These are phyloP conservation scores for Sporothrix variecibatus DNA, from an alignment of 2,329 filamentous ascomycete species.

Conservation along the genomic window DNA sequence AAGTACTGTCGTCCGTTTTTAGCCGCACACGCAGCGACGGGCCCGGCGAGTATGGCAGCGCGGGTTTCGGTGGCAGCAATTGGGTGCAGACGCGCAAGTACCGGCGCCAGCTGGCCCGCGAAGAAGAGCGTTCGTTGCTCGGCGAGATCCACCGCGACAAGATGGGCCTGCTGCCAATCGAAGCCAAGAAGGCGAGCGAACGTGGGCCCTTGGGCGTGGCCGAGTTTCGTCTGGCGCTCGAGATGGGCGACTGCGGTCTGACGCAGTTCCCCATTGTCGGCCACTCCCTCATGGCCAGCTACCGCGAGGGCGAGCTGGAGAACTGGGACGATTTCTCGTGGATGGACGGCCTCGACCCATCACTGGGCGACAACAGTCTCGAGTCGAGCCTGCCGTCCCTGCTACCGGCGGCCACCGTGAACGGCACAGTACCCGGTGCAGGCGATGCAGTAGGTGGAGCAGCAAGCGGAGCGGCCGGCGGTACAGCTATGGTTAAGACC, in stretches of 20 bases:
- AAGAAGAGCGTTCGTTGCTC: constrained; percentile 72
- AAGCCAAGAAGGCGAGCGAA: constrained; percentile 73
- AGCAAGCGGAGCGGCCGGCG: neutral
- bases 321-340: constrained; percentile 63
- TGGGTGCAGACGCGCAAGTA: constrained; percentile 82
- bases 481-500: constrained; percentile 20
- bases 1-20: constrained; percentile 64
- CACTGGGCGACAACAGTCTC: constrained; percentile 25
- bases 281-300: constrained; percentile 68
- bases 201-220: constrained; percentile 73
- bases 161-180: constrained; percentile 75
- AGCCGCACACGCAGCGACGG: constrained; percentile 66
- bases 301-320: constrained; percentile 75
- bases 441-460: neutral
- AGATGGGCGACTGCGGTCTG: constrained; percentile 74
- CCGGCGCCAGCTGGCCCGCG: constrained; percentile 69
- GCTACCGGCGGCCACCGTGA: constrained; percentile 2
- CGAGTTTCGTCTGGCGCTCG: constrained; percentile 74
- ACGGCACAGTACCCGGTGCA: constrained; percentile 1
- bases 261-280: constrained; percentile 75
- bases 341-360: constrained; percentile 41
- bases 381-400: neutral
- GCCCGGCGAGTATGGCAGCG: constrained; percentile 61
- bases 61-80: constrained; percentile 64
- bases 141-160: constrained; percentile 75